phyloP scores from a whole-genome alignment of 2,329 filamentous ascomycete genomes.

The Pseudogymnoascus sp. region DNA sequence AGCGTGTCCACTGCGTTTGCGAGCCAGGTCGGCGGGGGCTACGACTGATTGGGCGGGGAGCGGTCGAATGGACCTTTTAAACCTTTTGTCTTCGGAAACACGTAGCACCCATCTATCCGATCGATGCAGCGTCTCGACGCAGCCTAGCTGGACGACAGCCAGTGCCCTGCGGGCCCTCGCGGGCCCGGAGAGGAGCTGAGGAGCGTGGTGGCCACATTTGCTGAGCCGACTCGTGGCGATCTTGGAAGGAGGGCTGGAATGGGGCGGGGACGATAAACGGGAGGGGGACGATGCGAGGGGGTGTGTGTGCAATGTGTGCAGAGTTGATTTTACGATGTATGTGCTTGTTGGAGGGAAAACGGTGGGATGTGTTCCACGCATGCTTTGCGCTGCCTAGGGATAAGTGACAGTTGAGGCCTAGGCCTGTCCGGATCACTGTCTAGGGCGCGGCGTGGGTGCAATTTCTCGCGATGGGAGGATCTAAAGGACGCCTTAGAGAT shows the following conservation, averaged over 20 bases:
- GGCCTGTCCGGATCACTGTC: neutral
- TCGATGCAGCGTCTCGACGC: slow-evolving; percentile 11
- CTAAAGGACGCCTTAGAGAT: neutral
- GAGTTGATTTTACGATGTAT: slow-evolving; percentile 12
- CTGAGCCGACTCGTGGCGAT: slow-evolving; percentile 11
- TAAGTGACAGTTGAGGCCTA: neutral
- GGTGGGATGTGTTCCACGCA: slow-evolving; percentile 2
- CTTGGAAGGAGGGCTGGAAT: neutral
- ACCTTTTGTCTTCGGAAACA: slow-evolving; percentile 13
- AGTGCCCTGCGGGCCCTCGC: slow-evolving; percentile 7
- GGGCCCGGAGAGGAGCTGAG: slow-evolving; percentile 5
- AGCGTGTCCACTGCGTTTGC: slow-evolving; percentile 96
- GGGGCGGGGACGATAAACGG: slow-evolving; percentile 3
- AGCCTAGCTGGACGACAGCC: slow-evolving; percentile 11
- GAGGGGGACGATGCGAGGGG: neutral
- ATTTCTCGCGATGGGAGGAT: slow-evolving; percentile 7
- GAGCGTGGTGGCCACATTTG: slow-evolving; percentile 10
- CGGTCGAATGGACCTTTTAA: slow-evolving; percentile 10
- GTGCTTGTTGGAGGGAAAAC: slow-evolving; percentile 10
- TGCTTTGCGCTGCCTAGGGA: neutral
- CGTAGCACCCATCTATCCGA: slow-evolving; percentile 12
- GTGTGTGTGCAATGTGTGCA: slow-evolving; percentile 8
- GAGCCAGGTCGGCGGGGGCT: slow-evolving; percentile 69
- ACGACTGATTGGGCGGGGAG: slow-evolving; percentile 30
- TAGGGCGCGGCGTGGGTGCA: neutral